phyloP scores from a whole-genome alignment of 257 asterid genomes.

The Buddleja alternifolia region DNA sequence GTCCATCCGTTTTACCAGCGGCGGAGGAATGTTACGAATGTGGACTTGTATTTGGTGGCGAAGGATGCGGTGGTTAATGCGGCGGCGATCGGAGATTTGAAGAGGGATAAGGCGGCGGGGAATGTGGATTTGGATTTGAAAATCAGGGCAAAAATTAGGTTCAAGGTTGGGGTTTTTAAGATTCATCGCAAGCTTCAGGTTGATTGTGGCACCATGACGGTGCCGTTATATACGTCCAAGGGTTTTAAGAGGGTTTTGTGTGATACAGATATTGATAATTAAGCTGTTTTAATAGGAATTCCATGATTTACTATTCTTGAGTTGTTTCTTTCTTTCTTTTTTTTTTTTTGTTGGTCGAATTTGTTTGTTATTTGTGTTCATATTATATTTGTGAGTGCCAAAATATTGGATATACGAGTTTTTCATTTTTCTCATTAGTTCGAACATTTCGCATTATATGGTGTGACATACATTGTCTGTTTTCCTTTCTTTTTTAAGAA shows the following conservation, averaged over 20 bases:
- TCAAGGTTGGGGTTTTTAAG: conserved; percentile 67
- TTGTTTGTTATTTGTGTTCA: conserved; percentile 12
- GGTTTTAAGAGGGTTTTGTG: conserved; percentile 53
- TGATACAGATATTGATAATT: conserved; percentile 51
- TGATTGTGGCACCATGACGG: conserved; percentile 48
- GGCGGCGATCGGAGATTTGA: conserved; percentile 59
- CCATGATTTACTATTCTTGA: background rate
- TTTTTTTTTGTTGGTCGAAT: background rate
- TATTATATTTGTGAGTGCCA: conserved; percentile 12
- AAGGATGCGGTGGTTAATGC: conserved; percentile 44
- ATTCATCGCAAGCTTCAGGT: conserved; percentile 61
- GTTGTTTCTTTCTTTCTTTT: background rate
- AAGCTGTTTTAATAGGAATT: background rate
- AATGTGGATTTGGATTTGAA: conserved; percentile 49
- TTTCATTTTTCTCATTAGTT: background rate
- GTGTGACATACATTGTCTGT: no score
- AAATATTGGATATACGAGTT: conserved; percentile 2
- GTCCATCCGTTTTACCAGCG: conserved; percentile 74
- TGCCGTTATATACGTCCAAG: conserved; percentile 46
- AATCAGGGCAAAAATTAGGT: conserved; percentile 69
- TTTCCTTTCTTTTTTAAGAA: no score
- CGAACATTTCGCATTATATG: no score
- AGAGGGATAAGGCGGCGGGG: conserved; percentile 55
- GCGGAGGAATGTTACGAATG: conserved; percentile 49
- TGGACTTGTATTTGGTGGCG: conserved; percentile 56